Evolutionary conservation across 176 grass and related monocot species (phyloP).

Genomic region (Rhipidocladum racemiflorum): DNA sequence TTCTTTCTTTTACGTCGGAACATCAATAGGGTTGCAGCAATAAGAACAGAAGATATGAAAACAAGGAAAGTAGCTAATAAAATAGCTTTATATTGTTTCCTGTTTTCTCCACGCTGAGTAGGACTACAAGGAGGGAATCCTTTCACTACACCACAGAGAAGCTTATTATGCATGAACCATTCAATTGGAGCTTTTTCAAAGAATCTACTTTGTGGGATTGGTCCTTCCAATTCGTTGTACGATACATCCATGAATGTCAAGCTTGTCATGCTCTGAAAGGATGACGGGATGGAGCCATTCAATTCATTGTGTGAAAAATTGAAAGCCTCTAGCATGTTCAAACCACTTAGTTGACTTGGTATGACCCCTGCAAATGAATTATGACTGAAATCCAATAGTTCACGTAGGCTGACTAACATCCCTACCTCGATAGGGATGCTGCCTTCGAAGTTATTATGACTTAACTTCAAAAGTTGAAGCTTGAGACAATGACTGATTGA

Average conservation of each 20-base stretch:
- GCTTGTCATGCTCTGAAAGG: neutral
- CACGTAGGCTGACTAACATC: neutral
- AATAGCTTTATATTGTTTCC: neutral
- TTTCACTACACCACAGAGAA: neutral
- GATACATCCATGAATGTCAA: neutral
- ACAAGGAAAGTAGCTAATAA: neutral
- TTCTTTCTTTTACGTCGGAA: neutral
- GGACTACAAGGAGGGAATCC: neutral
- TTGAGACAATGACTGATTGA: neutral
- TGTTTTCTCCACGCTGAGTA: neutral
- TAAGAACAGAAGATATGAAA: too few species aligned
- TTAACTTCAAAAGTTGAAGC: neutral
- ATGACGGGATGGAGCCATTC: neutral
- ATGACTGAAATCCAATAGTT: neutral
- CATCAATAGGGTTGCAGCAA: neutral
- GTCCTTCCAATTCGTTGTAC: neutral
- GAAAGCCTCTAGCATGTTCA: neutral
- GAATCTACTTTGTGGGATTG: neutral
- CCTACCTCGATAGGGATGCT: neutral
- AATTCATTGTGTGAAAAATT: neutral
- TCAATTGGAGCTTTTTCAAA: neutral
- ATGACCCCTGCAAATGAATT: neutral
- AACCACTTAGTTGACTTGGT: neutral
- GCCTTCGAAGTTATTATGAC: neutral
- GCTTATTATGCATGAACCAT: neutral